Percentiles rank a stretch among this genome's conserved stretches.
Evolutionary conservation across 2,329 filamentous ascomycete species (phyloP).

Genomic region (Hypocrella siamensis): DNA sequence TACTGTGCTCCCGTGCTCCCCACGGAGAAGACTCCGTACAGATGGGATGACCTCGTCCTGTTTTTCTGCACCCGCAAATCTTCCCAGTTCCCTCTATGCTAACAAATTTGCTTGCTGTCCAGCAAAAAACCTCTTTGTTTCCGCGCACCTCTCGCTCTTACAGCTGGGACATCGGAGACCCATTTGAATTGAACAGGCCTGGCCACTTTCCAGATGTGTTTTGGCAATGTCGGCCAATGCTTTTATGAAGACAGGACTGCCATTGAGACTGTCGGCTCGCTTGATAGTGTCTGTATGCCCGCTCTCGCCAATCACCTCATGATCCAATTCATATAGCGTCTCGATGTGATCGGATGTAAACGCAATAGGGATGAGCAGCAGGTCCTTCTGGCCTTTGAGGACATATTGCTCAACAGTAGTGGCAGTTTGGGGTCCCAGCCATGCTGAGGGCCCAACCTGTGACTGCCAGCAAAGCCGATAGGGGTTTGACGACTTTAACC

Average conservation of each 20-base stretch:
- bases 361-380: constrained; percentile 85
- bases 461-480: constrained; percentile 97
- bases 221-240: constrained; percentile 80
- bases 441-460: constrained; percentile 87
- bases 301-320: constrained; percentile 85
- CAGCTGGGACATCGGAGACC: constrained; percentile 83
- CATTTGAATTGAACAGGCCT: constrained; percentile 68
- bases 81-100: too few relatives aligned
- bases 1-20: too few relatives aligned
- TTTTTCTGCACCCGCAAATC: too few relatives aligned
- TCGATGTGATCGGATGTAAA: constrained; percentile 99
- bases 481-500: constrained; percentile 72
- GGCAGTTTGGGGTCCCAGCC: constrained; percentile 88
- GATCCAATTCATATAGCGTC: constrained; percentile 84
- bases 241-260: constrained; percentile 76
- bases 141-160: constrained; percentile 73
- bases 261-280: constrained; percentile 83
- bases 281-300: constrained; percentile 68
- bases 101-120: constrained; percentile 17
- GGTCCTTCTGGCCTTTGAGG: constrained; percentile 77
- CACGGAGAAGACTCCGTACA: too few relatives aligned
- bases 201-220: constrained; percentile 55
- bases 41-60: too few relatives aligned
- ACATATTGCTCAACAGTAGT: constrained; percentile 81
- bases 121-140: constrained; percentile 56